Base-by-base conservation (phyloP, 495 filamentous ascomycete genomes). In the Xylaria grammica region DNA sequence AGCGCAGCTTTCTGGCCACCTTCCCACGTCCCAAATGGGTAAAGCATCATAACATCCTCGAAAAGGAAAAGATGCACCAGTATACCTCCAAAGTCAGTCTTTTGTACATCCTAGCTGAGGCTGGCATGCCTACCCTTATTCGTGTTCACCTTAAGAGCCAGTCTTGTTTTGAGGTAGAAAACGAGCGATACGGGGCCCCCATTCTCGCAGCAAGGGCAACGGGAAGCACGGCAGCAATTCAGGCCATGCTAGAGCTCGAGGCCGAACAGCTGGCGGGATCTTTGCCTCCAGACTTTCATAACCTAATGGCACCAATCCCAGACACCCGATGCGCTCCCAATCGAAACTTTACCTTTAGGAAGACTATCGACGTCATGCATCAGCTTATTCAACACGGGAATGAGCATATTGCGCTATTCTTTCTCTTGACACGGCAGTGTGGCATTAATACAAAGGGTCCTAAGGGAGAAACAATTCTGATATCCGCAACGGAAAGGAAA, bases 61-160 rank as follows among this genome's bases (percentile, higher is more conserved):
- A 69, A 38, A 49, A 48, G 30, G 13, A 36, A 26, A 15, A 50
- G 1, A 50, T 63, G n/a, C 74, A 74, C 26, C 67, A 60, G 49
- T 77, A 81, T 65, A 77, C 60, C 3, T 19, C 53, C 1, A 63
- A 67, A 44, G 73, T 73, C 38, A 83, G 70, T 63, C 60, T 82
- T 5, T 68, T 80, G 26, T 85, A 85, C 49, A 74, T 87, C 4
- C 65, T 82, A 26, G 77, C 83, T 38, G 77, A 82, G 34, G 68
- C 69, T 10, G 74, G 76, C 44, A 55, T 72, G 20, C 27, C 78
- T 1, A 65, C 74, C 24, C 78, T 86, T 24, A 78, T 83, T 62
- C 65, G 66, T 5, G 61, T 65, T 20, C 60, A 66, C 60, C 60
- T 71, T 30, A 27, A 27, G 0, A 36, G 46, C 0, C 50, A 73